Percentiles rank a stretch among this genome's conserved stretches.
These are phyloP conservation scores for Hypoxylon rubiginosum DNA, from an alignment of 2,329 filamentous ascomycete genomes.

Conservation along the genomic window DNA sequence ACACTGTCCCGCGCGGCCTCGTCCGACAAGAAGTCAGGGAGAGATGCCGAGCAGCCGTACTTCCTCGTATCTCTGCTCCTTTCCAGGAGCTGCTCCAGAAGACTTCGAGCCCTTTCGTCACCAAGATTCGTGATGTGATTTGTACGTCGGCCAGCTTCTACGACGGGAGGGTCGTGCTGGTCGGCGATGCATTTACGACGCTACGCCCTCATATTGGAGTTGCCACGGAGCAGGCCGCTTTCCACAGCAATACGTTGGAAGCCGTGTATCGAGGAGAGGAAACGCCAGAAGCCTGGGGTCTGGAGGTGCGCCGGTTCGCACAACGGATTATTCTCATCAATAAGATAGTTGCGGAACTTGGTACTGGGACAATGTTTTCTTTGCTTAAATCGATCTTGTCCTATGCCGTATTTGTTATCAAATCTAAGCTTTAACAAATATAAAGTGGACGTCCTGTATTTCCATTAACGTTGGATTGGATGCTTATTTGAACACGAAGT, in stretches of 20 bases:
- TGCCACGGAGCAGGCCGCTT: slow-evolving; percentile 62
- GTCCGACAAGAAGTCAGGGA: slow-evolving; percentile 57
- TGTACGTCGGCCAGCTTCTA: slow-evolving; percentile 55
- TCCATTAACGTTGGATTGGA: no score
- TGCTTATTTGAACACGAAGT: no score
- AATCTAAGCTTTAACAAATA: no score
- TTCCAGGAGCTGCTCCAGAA: slow-evolving; percentile 58
- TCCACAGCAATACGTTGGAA: slow-evolving; percentile 58
- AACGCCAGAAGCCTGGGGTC: no score
- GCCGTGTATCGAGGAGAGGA: slow-evolving; percentile 56
- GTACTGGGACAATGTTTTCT: no score
- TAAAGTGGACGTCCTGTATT: no score
- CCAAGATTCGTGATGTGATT: slow-evolving; percentile 60
- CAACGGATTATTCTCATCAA: no score
- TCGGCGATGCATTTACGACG: slow-evolving; percentile 62
- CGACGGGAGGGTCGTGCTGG: slow-evolving; percentile 58
- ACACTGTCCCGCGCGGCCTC: slow-evolving; percentile 59
- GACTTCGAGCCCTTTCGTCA: slow-evolving; percentile 59
- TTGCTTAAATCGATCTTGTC: no score
- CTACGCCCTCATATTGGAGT: slow-evolving; percentile 62
- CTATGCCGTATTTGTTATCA: no score
- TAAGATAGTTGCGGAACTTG: no score
- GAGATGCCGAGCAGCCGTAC: slow-evolving; percentile 39
- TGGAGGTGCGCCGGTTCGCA: no score
- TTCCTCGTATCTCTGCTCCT: slow-evolving; percentile 52